Evolutionary conservation across 2,329 filamentous ascomycete genomes (phyloP), one percentile per base, ranked within the genome.

Genomic region (Akanthomyces uredinophilus): DNA sequence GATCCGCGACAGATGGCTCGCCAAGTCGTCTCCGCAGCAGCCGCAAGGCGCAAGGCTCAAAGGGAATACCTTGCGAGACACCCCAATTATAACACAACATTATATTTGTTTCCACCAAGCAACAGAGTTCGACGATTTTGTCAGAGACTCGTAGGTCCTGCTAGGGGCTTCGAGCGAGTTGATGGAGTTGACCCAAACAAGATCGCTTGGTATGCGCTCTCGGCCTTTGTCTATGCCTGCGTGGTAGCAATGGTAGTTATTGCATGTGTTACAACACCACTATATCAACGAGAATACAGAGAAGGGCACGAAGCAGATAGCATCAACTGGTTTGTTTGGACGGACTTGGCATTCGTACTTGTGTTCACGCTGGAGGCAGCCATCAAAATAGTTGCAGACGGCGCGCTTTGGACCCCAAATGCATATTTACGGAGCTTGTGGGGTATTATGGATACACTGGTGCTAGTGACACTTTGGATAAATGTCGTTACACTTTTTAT

Each of bases 161-260:
- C 94, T 16, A 87, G 95, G 64, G 96, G 95, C 7, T 84, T 81
- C 50, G 90, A 96, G 72, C 88, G 95, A 50, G 89, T 96, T 65
- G 91, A 98, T 73, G 95, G 95, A 16, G 86, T 96, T 1, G 87
- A 92, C 64, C 95, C 95, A 0, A 94, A 95, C 68, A 92, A 92
- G 66, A 85, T 90, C 5, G 82, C 95, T 10, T 99, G 95, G 93
- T 97, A 96, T 72, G 80, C 86, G 0, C 96, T 98, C 73, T 97
- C 95, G 0, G 91, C 92, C 4, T 90, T 99, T 69, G 91, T 98
- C 61, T 99, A 99, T 73, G 87, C 89, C 27, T 90, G 91, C 16
- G 97, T 99, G 65, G 91, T 98, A 47, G 91, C 92, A 56, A 99
- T 99, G 96, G 95, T 99, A n/a, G 77, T 97, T 50, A 83, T 99